Evolutionary conservation across 2,329 filamentous ascomycete species (phyloP).

Genomic region (Diaporthe sp.): DNA sequence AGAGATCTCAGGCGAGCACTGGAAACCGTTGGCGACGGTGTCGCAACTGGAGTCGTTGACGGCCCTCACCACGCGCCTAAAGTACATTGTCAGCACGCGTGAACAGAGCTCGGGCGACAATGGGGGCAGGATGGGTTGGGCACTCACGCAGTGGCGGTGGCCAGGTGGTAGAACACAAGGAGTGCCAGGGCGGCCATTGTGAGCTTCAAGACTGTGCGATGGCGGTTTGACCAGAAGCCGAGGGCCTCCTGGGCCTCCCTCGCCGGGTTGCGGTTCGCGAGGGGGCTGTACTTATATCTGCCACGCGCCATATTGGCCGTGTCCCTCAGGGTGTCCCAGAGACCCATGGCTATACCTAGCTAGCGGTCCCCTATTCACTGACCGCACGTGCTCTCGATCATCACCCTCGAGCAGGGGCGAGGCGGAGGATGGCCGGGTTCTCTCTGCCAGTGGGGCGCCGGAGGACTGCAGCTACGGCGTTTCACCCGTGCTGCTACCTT

Average conservation of each 20-base stretch:
- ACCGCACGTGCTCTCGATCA: constrained; percentile 7
- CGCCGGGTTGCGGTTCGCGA: constrained; percentile 37
- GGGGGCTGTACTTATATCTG: constrained; percentile 47
- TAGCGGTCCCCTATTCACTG: neutral
- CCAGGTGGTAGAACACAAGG: constrained; percentile 42
- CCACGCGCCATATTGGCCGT: constrained; percentile 38
- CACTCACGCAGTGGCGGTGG: constrained; percentile 45
- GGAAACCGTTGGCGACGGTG: constrained; percentile 68
- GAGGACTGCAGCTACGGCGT: neutral
- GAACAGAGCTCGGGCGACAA: neutral
- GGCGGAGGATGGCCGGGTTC: neutral
- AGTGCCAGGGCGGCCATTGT: constrained; percentile 42
- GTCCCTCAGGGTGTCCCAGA: constrained; percentile 38
- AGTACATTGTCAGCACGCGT: constrained; percentile 7
- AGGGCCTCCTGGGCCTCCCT: constrained; percentile 38
- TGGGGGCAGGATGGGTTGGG: neutral
- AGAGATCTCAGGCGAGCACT: constrained; percentile 71
- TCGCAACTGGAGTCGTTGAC: constrained; percentile 57
- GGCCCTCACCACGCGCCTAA: constrained; percentile 36
- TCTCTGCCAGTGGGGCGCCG: neutral
- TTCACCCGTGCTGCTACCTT: neutral
- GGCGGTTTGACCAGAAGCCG: constrained; percentile 41
- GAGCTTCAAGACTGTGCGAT: constrained; percentile 41
- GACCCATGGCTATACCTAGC: neutral
- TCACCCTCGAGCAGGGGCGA: neutral